A percentile compares a stretch with the other conserved stretches of the same genome.
These are phyloP conservation scores for Exophiala phaeomuriformis DNA, from an alignment of 2,329 filamentous ascomycete species.

Conservation along the genomic window DNA sequence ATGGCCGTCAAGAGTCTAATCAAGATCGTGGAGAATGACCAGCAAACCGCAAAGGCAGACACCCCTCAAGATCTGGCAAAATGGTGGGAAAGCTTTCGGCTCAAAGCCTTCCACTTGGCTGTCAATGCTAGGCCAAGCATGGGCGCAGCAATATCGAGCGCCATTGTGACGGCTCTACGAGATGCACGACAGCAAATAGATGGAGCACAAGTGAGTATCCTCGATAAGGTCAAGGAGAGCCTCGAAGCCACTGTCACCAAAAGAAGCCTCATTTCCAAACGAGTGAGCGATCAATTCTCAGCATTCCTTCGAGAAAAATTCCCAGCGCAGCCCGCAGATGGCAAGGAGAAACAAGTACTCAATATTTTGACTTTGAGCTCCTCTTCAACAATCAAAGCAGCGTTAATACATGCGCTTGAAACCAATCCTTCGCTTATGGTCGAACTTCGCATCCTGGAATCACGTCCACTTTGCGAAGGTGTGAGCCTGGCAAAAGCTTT, in stretches of 20 bases:
- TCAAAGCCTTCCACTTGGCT: slow-evolving; percentile 52
- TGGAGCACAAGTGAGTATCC: slow-evolving; percentile 2
- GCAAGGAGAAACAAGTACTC: slow-evolving; percentile 27
- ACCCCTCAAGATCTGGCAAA: slow-evolving; percentile 46
- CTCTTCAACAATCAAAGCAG: slow-evolving; percentile 52
- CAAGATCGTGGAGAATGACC: slow-evolving; percentile 38
- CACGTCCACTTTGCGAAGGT: slow-evolving; percentile 60
- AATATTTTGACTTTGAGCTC: slow-evolving; percentile 55
- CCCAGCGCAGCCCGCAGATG: neutral
- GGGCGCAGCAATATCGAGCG: slow-evolving; percentile 52
- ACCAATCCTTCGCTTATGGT: slow-evolving; percentile 34
- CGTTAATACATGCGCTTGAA: slow-evolving; percentile 36
- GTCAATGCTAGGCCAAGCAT: slow-evolving; percentile 61
- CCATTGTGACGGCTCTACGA: slow-evolving; percentile 43
- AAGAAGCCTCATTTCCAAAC: slow-evolving; percentile 22
- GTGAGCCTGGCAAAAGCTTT: slow-evolving; percentile 48
- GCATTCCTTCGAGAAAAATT: slow-evolving; percentile 9
- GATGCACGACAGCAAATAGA: slow-evolving; percentile 30
- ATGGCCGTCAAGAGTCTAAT: slow-evolving; percentile 47
- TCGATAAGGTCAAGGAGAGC: slow-evolving; percentile 18
- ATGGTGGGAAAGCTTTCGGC: slow-evolving; percentile 45
- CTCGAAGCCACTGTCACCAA: slow-evolving; percentile 27
- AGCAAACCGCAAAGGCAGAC: slow-evolving; percentile 9
- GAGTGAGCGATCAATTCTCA: slow-evolving; percentile 20
- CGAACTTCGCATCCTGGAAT: slow-evolving; percentile 55